Evolutionary conservation across 73 alveolate species (phyloP).

Genomic region (Symbiodinium natans): DNA sequence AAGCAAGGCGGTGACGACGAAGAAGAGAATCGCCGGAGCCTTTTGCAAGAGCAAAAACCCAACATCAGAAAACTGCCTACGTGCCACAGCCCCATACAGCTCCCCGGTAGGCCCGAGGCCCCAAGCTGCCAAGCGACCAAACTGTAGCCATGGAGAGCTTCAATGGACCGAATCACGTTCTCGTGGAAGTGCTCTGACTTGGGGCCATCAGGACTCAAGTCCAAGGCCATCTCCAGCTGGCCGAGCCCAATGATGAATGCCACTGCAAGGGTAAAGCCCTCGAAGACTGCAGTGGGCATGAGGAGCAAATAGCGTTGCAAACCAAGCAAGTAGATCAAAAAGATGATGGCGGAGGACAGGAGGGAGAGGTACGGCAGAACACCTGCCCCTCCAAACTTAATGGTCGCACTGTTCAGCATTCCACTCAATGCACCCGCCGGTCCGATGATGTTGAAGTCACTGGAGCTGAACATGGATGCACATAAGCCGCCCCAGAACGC

Average conservation of each 20-base stretch:
- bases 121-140: not conserved
- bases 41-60: not conserved
- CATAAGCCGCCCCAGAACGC: constrained; percentile 90
- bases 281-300: constrained; percentile 86
- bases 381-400: constrained; percentile 81
- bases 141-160: constrained; percentile 72
- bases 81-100: no score
- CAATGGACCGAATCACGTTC: constrained; percentile 59
- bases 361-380: constrained; percentile 19
- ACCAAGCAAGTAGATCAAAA: constrained; percentile 57
- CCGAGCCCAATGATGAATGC: constrained; percentile 90
- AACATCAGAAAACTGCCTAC: no score
- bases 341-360: constrained; percentile 48
- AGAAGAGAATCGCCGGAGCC: constrained; percentile 82
- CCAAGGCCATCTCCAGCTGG: constrained; percentile 88
- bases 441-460: constrained; percentile 86
- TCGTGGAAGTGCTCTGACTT: constrained; percentile 83
- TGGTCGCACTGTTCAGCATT: constrained; percentile 80
- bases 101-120: no score
- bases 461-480: constrained; percentile 87
- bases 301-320: constrained; percentile 67
- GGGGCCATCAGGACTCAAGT: constrained; percentile 69
- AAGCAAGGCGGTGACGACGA: constrained; percentile 72
- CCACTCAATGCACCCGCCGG: constrained; percentile 87
- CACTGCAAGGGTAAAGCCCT: constrained; percentile 77